phyloP scores from a whole-genome alignment of 257 asterid genomes.

The Solanum bulbocastanum region DNA sequence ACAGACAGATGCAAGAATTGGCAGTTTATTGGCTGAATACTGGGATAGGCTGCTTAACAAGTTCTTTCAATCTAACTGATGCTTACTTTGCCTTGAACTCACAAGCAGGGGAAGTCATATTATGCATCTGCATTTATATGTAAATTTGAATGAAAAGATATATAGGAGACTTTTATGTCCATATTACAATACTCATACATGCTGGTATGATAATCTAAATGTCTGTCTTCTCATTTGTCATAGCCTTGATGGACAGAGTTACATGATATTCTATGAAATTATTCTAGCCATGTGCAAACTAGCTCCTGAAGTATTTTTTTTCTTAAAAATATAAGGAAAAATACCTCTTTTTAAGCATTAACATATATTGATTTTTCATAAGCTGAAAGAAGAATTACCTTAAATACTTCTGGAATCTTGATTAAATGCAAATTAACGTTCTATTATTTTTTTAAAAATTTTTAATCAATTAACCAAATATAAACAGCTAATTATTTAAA shows the following conservation, averaged over 20 bases:
- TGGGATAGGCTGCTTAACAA: slow-evolving; percentile 20
- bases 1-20: slow-evolving; percentile 48
- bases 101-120: not conserved
- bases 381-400: not conserved
- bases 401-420: not conserved
- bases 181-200: not conserved
- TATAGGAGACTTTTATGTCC: not conserved
- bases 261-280: too few relatives aligned
- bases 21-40: slow-evolving; percentile 24
- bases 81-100: not conserved
- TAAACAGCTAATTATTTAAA: too few relatives aligned
- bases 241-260: not conserved
- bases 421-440: not conserved
- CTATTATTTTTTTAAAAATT: too few relatives aligned
- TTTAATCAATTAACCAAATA: not conserved
- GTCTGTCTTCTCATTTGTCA: not conserved
- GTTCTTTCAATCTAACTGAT: slow-evolving; percentile 7
- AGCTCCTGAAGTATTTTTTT: not conserved
- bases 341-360: not conserved
- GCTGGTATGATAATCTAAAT: not conserved
- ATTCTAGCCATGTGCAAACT: not conserved
- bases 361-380: not conserved
- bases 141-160: not conserved
- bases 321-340: too few relatives aligned
- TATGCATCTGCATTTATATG: not conserved